phyloP scores from a whole-genome alignment of 2,329 filamentous ascomycete genomes.

The Colletotrichum sp. region DNA sequence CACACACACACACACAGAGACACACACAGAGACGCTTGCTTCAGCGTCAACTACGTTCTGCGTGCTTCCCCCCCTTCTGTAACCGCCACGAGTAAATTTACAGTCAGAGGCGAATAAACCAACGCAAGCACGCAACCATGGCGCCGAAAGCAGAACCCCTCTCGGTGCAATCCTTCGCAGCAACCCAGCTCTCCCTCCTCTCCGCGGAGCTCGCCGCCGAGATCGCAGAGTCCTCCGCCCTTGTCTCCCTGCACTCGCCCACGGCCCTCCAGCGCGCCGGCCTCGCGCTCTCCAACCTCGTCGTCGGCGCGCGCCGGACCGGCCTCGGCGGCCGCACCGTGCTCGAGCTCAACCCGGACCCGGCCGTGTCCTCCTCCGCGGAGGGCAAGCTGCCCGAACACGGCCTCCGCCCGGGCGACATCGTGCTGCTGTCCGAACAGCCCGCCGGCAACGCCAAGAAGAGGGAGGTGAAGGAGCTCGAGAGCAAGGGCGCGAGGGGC shows the following conservation, averaged over 20 bases:
- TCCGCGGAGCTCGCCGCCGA: constrained; percentile 75
- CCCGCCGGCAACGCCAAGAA: constrained; percentile 75
- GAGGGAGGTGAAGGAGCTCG: constrained; percentile 72
- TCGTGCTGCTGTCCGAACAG: constrained; percentile 78
- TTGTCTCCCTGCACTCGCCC: constrained; percentile 73
- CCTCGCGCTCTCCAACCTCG: constrained; percentile 79
- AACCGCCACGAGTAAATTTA: too few species aligned
- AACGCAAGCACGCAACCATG: constrained; percentile 30
- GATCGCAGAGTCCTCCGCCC: constrained; percentile 69
- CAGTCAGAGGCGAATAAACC: too few species aligned
- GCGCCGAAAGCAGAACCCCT: constrained; percentile 43
- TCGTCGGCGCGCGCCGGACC: constrained; percentile 77
- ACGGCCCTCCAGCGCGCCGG: constrained; percentile 75
- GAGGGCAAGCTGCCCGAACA: constrained; percentile 69
- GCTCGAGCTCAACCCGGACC: constrained; percentile 77
- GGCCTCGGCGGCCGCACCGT: constrained; percentile 92
- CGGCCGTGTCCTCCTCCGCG: constrained; percentile 61
- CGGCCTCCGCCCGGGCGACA: constrained; percentile 77
- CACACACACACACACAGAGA: not conserved
- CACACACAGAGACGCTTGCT: not conserved
- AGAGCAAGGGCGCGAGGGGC: constrained; percentile 70
- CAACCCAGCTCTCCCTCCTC: constrained; percentile 73
- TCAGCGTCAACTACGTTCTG: not conserved
- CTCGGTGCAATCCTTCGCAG: constrained; percentile 72
- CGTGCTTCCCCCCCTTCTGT: too few species aligned